These are phyloP conservation scores for Stramenopiles sp. DNA, from an alignment of 352 stramenopile genomes.

Conservation along the genomic window DNA sequence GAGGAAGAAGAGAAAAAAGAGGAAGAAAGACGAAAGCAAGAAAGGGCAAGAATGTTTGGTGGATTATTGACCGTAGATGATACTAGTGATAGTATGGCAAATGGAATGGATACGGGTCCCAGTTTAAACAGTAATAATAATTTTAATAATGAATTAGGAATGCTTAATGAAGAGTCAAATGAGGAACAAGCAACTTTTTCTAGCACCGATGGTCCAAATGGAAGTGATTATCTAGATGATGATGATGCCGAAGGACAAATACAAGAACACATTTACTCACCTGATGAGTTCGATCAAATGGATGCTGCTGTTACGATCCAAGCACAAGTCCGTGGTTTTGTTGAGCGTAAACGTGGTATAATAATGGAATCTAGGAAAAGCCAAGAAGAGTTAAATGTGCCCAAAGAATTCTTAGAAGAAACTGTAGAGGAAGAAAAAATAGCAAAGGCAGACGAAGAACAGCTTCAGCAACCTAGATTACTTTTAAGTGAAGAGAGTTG, in stretches of 20 bases:
- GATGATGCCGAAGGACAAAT: neutral
- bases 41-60: neutral
- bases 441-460: neutral
- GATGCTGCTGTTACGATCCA: neutral
- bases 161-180: no score
- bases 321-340: neutral
- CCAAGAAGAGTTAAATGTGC: neutral
- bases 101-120: no score
- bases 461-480: neutral
- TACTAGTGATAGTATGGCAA: neutral
- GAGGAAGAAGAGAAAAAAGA: neutral
- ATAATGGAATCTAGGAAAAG: neutral
- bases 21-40: neutral
- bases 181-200: no score
- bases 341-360: neutral
- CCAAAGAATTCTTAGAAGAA: neutral
- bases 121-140: no score
- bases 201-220: no score
- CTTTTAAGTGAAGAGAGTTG: neutral
- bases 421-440: neutral
- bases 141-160: no score
- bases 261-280: neutral
- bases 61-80: neutral
- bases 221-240: neutral
- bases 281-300: neutral